These are phyloP conservation scores for Leccinum fuscescens DNA, from an alignment of 1,284 basidiomycete genomes.

Conservation along the genomic window DNA sequence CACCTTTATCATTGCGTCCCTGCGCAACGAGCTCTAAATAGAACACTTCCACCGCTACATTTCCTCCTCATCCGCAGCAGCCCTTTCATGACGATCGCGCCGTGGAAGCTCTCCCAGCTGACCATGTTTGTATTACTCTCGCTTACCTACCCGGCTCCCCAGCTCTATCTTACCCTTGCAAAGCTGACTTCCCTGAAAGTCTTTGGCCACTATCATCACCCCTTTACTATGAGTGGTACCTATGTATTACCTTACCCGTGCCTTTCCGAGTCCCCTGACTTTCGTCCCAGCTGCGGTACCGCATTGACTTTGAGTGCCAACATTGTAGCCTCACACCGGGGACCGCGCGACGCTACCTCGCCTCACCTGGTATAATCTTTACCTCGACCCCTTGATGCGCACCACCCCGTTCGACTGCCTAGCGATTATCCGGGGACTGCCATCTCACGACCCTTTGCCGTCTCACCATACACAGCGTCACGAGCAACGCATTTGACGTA, in stretches of 20 bases:
- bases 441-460: conserved; percentile 19
- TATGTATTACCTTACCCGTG: background rate
- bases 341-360: background rate
- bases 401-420: conserved; percentile 33
- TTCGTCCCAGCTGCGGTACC: conserved; percentile 15
- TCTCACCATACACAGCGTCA: conserved; percentile 36
- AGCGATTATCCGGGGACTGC: conserved; percentile 37
- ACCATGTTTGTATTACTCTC: conserved; percentile 17
- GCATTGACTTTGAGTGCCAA: conserved; percentile 32
- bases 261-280: conserved; percentile 3
- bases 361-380: conserved; percentile 34
- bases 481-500: conserved; percentile 39
- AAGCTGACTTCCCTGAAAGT: conserved; percentile 34
- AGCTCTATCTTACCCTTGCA: conserved; percentile 34
- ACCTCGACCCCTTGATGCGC: conserved; percentile 32
- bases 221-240: conserved; percentile 18
- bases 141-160: conserved; percentile 26
- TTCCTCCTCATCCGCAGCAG: conserved; percentile 20
- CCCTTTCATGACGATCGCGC: conserved; percentile 20
- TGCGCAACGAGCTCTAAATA: conserved; percentile 3
- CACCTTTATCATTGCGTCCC: conserved; percentile 8
- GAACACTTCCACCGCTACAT: background rate
- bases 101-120: conserved; percentile 16
- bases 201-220: conserved; percentile 33
- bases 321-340: too few relatives aligned